Evolutionary conservation across 352 stramenopile genomes (phyloP).

Genomic region (Globisporangium yorkense): DNA sequence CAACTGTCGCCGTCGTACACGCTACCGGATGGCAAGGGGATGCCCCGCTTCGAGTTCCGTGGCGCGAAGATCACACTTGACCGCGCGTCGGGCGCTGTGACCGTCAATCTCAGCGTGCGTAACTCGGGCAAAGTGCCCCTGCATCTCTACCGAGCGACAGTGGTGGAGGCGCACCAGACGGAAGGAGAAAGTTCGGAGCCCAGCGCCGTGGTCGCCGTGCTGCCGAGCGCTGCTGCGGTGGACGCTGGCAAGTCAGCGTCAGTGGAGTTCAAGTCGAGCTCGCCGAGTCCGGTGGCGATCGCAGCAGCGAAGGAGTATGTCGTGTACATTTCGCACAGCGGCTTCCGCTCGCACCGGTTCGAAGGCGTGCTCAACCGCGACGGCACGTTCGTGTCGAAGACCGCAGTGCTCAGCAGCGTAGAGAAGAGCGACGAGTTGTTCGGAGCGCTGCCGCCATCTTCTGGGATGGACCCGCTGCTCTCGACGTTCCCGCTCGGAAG

Average conservation of each 20-base stretch:
- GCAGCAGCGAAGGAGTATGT: conserved; percentile 24
- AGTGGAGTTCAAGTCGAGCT: conserved; percentile 30
- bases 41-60: conserved; percentile 33
- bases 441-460: conserved; percentile 24
- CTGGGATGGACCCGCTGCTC: conserved; percentile 22
- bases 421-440: conserved; percentile 24
- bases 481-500: conserved; percentile 35
- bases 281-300: conserved; percentile 12
- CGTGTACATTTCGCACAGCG: conserved; percentile 65
- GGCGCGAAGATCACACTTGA: conserved; percentile 33
- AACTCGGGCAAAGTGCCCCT: conserved; percentile 42
- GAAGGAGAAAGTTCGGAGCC: not conserved
- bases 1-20: conserved; percentile 27
- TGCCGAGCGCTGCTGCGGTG: conserved; percentile 27
- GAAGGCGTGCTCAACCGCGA: conserved; percentile 35
- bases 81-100: conserved; percentile 15
- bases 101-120: conserved; percentile 27
- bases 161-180: conserved; percentile 9
- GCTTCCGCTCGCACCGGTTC: conserved; percentile 43
- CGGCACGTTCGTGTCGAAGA: conserved; percentile 20
- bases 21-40: conserved; percentile 28
- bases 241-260: conserved; percentile 16
- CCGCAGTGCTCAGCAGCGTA: conserved; percentile 2
- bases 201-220: conserved; percentile 16
- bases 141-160: conserved; percentile 35